Percentiles rank a stretch among this genome's conserved stretches.
phyloP scores from a whole-genome alignment of 306 rosid species.

The Lathyrus tuberosus region DNA sequence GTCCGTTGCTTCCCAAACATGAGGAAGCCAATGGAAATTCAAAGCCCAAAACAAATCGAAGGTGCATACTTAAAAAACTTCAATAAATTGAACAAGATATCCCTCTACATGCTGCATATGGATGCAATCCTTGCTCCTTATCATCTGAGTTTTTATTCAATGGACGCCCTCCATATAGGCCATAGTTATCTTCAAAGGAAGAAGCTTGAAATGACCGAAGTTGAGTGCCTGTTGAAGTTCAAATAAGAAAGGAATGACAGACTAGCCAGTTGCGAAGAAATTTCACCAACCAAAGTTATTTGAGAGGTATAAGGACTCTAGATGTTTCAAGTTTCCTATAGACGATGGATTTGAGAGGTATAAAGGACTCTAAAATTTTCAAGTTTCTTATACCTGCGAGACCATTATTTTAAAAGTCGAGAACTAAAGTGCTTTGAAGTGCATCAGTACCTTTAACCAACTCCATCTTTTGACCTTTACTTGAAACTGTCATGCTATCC shows the following conservation, averaged over 20 bases:
- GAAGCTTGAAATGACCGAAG: background rate
- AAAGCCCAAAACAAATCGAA: background rate
- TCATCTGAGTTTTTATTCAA: no score
- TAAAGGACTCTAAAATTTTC: no score
- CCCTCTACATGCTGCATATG: no score
- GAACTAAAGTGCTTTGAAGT: background rate
- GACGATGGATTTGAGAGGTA: background rate
- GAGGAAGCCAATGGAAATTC: background rate
- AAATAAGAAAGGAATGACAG: background rate
- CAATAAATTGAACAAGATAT: no score
- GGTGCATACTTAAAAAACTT: background rate
- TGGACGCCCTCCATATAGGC: no score
- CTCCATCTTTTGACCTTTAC: background rate
- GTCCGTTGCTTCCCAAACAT: background rate
- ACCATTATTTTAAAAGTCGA: background rate
- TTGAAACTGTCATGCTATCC: background rate
- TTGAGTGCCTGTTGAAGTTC: background rate
- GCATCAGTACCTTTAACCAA: background rate
- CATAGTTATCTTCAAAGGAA: no score
- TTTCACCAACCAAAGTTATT: background rate
- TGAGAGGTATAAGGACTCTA: background rate
- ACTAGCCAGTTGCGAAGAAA: background rate
- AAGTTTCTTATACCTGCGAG: background rate
- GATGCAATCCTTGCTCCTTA: background rate
- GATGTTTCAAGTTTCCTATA: background rate